phyloP scores from a whole-genome alignment of 2,329 filamentous ascomycete species.

The Colletotrichum sp. region DNA sequence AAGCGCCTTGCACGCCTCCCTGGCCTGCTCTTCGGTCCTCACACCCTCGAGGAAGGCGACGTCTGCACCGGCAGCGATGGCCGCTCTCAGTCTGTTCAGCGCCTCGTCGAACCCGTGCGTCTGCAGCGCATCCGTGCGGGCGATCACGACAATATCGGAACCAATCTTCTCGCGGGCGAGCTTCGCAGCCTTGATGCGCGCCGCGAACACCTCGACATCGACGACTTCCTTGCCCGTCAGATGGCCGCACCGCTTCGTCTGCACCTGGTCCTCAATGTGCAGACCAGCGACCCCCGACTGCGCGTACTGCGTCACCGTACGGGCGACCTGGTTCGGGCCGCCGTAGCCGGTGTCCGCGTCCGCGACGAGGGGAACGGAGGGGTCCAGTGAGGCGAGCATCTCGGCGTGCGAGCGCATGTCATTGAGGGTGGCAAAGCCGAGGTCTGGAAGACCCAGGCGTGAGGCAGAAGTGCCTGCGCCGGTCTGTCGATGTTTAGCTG shows the following conservation, averaged over 20 bases:
- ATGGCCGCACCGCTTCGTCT: constrained; percentile 70
- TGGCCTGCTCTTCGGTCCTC: constrained; percentile 53
- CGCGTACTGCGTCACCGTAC: constrained; percentile 58
- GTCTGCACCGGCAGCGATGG: constrained; percentile 62
- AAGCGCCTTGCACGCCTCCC: constrained; percentile 49
- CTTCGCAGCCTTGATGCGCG: constrained; percentile 62
- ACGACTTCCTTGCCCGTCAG: constrained; percentile 67
- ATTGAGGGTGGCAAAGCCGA: constrained; percentile 64
- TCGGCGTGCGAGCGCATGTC: constrained; percentile 69
- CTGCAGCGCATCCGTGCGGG: constrained; percentile 66
- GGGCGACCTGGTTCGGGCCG: constrained; percentile 55
- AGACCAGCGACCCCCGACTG: constrained; percentile 61
- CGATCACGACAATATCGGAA: constrained; percentile 68
- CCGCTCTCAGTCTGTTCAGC: constrained; percentile 52
- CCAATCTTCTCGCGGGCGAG: constrained; percentile 51
- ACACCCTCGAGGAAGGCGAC: constrained; percentile 66
- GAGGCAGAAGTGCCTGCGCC: constrained; percentile 68
- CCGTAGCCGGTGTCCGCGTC: constrained; percentile 67
- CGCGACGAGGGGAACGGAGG: constrained; percentile 62
- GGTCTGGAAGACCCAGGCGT: constrained; percentile 65
- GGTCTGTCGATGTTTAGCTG: constrained; percentile 44
- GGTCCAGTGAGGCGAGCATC: constrained; percentile 67
- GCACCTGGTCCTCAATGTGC: constrained; percentile 69
- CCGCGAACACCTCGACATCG: constrained; percentile 49
- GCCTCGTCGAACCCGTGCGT: constrained; percentile 62